Evolutionary conservation across 192 early-diverging fungal species (phyloP), one percentile per base, ranked within the genome.

Genomic region (Gonapodya sp.): DNA sequence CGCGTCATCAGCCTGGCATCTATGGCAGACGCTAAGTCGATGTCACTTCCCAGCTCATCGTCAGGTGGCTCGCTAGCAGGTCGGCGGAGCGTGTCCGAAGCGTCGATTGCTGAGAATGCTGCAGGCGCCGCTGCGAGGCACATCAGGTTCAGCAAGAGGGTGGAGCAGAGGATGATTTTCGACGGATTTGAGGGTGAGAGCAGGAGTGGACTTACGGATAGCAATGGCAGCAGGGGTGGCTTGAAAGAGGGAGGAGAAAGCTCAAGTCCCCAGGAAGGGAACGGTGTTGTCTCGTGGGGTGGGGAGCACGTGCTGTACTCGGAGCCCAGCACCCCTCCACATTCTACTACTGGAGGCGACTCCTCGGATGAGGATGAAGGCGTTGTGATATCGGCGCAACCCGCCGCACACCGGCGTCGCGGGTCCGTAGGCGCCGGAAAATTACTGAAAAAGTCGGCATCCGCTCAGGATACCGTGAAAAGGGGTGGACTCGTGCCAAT

Each of bases 121-220:
- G n/a, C n/a, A n/a, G n/a, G n/a, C n/a, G n/a, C n/a, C n/a, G n/a
- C n/a, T n/a, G 46, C 46, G 46, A 8, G 46, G 75, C 75, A 77
- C 31, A 18, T 77, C 30, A 16, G 75, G 18, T 77, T 77, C 75
- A 77, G 31, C 31, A 16, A 33, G 30, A 2, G 34, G 75, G 75
- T 77, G 8, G 75, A 77, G 75, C 64, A 72, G 64, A 18, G 31
- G 30, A 2, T 77, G 30, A 16, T 77, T 77, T 77, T 77, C 75
- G 75, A 77, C 34, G 46, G 8, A 64, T 8, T 8, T 24, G 46
- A 64, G 46, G 46, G 46, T 64, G 46, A 24, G 46, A 64, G 46
- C 46, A 64, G 46, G 46, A 64, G 46, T 24, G 46, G 8, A 16
- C 8, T 8, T 64, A 24, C 8, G 46, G 46, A 24, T 16, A 24